Evolutionary conservation across 2,329 filamentous ascomycete species (phyloP), one percentile per base, ranked within the genome.

Genomic region (Fusarium lateritium): DNA sequence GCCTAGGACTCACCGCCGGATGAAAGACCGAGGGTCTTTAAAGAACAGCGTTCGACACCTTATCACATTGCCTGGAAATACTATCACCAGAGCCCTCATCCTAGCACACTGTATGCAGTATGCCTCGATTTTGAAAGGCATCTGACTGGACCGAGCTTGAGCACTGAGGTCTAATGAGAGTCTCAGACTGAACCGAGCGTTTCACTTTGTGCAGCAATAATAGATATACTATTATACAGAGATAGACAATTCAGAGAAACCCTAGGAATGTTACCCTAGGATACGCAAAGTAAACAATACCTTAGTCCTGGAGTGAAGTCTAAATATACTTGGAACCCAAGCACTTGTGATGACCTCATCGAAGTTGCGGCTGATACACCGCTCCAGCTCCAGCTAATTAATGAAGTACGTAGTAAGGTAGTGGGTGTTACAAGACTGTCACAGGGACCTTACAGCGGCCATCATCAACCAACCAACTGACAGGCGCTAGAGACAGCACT

Each of bases 311-410:
- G 19, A 45, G 15, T 33, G 57, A 58, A 38, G 68, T 72, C 22
- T 10, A 59, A 72, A 67, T 70, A 71, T 57, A 43, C 55, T 64
- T 15, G 15, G 14, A 17, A 42, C 31, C 31, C 26, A 54, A 62
- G 33, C 45, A 51, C 61, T 57, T 31, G 34, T 50, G 33, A 74
- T 74, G 72, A 70, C 72, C 72, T 74, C 72, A 73, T 73, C 55
- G 34, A 64, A 44, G 42, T 47, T 65, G 60, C 46, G 44, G 45
- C 53, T 63, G 40, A 65, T 67, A 54, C 63, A 67, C 66, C 66
- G 62, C 62, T 40, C 42, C 36, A 51, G 50, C 50, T 55, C 21
- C 42, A 52, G 40, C 43, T 44, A 34, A 5, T 24, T 7, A 24
- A 7, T 24, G 7, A 5, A 24, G 24, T 24, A 24, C 19, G 19